Percentiles rank a stretch among this genome's conserved stretches.
phyloP scores from a whole-genome alignment of 1,284 basidiomycete genomes.

The Nidula niveotomentosa region DNA sequence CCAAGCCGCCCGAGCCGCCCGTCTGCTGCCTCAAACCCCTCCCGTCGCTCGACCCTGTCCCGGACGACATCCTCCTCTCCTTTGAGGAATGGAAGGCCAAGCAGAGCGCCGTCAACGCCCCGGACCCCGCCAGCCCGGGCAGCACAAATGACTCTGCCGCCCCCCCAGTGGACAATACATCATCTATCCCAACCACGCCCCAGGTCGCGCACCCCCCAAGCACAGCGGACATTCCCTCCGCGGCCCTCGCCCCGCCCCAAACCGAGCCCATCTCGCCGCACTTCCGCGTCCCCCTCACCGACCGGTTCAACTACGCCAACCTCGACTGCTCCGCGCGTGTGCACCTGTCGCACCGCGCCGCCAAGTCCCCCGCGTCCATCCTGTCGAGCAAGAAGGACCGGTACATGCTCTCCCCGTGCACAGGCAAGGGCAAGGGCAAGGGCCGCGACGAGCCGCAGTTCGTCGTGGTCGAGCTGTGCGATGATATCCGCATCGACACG shows the following conservation, averaged over 20 bases:
- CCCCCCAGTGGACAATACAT: slow-evolving; percentile 9
- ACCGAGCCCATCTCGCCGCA: slow-evolving; percentile 45
- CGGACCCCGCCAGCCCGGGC: slow-evolving; percentile 6
- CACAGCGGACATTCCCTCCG: slow-evolving; percentile 11
- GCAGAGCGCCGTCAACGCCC: slow-evolving; percentile 37
- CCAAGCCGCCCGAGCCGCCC: slow-evolving; percentile 51
- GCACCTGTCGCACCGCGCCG: slow-evolving; percentile 78
- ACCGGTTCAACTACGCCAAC: slow-evolving; percentile 93
- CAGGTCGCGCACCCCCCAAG: slow-evolving; percentile 4
- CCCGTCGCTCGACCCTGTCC: slow-evolving; percentile 46
- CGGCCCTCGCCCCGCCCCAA: slow-evolving; percentile 5
- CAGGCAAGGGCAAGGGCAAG: slow-evolving; percentile 31
- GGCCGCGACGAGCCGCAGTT: slow-evolving; percentile 57
- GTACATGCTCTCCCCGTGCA: slow-evolving; percentile 97
- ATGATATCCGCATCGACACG: slow-evolving; percentile 95
- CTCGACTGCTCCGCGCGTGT: slow-evolving; percentile 93
- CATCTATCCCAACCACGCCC: slow-evolving; percentile 6
- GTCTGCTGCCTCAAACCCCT: slow-evolving; percentile 67
- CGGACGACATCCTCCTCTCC: slow-evolving; percentile 70
- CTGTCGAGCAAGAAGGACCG: slow-evolving; percentile 90
- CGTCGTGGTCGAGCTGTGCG: slow-evolving; percentile 95
- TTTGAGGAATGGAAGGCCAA: slow-evolving; percentile 92
- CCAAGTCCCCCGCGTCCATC: slow-evolving; percentile 85
- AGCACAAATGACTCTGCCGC: slow-evolving; percentile 4
- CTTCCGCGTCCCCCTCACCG: slow-evolving; percentile 66